Conservation (phyloP, 2,329 filamentous ascomycete species). For the Stenocarpella maydis region DNA sequence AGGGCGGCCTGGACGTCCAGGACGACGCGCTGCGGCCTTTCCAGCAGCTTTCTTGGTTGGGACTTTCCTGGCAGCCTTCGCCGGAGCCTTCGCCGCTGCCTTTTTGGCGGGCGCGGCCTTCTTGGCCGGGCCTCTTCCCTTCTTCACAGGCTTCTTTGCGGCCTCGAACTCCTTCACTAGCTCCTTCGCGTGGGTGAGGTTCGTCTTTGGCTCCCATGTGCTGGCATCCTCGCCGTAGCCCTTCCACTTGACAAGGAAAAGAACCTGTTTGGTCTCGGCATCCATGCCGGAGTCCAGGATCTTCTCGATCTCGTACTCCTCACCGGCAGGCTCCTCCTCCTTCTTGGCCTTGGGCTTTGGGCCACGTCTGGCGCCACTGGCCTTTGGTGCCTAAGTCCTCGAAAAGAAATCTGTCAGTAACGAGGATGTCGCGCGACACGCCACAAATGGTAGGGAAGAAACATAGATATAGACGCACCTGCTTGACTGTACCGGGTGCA, state of each 20-base stretch:
- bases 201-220: conserved; percentile 62
- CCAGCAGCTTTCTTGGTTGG: conserved; percentile 30
- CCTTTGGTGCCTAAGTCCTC: conserved; percentile 15
- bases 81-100: conserved; percentile 13
- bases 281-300: conserved; percentile 54
- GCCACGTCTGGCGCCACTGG: conserved; percentile 27
- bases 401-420: neutral
- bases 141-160: conserved; percentile 36
- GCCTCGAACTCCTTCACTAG: conserved; percentile 50
- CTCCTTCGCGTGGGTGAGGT: conserved; percentile 50
- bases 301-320: conserved; percentile 57
- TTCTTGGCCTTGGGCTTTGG: conserved; percentile 29
- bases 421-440: neutral
- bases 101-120: conserved; percentile 11
- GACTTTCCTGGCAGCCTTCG: conserved; percentile 15
- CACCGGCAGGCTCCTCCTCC: conserved; percentile 34
- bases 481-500: conserved; percentile 26
- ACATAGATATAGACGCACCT: conserved; percentile 18
- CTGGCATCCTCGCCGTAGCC: conserved; percentile 53
- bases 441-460: neutral
- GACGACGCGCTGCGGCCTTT: conserved; percentile 28
- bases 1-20: conserved; percentile 5
- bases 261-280: conserved; percentile 46
- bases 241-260: conserved; percentile 64
- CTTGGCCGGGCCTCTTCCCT: conserved; percentile 32